Evolutionary conservation across 495 filamentous ascomycete genomes (phyloP).

Genomic region (Podospora sp.): DNA sequence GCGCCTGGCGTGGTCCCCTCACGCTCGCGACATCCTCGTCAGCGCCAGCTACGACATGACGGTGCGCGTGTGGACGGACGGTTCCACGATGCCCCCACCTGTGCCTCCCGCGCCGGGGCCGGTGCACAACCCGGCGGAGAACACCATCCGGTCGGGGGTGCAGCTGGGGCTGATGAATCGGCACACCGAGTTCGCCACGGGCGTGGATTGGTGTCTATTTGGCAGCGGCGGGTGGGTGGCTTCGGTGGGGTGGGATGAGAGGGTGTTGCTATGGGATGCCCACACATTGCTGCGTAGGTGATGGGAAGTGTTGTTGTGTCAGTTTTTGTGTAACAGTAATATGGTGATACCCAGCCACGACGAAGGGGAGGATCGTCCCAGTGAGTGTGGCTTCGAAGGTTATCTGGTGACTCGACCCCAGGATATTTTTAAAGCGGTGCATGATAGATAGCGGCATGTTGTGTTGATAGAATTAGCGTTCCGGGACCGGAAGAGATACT

Average conservation of each 20-base stretch:
- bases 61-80: conserved; percentile 88
- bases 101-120: conserved; percentile 20
- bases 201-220: conserved; percentile 97
- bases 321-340: not conserved
- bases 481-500: not conserved
- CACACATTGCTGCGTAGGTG: conserved; percentile 38
- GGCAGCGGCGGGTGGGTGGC: conserved; percentile 95
- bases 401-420: too few species aligned
- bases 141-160: conserved; percentile 53
- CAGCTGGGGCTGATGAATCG: conserved; percentile 85
- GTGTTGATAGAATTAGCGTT: not conserved
- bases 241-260: conserved; percentile 90
- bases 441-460: not conserved
- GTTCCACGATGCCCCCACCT: conserved; percentile 52
- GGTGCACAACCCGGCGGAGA: conserved; percentile 11
- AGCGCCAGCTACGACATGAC: conserved; percentile 98
- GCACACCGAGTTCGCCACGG: conserved; percentile 96
- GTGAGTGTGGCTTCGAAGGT: not conserved
- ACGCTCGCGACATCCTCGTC: conserved; percentile 80
- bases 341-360: not conserved
- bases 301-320: not conserved
- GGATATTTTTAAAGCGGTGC: too few species aligned
- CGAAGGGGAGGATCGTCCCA: not conserved
- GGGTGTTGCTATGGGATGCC: conserved; percentile 89
- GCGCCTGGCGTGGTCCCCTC: conserved; percentile 85